phyloP scores from a whole-genome alignment of 495 filamentous ascomycete species.

The Durotheca rogersii region DNA sequence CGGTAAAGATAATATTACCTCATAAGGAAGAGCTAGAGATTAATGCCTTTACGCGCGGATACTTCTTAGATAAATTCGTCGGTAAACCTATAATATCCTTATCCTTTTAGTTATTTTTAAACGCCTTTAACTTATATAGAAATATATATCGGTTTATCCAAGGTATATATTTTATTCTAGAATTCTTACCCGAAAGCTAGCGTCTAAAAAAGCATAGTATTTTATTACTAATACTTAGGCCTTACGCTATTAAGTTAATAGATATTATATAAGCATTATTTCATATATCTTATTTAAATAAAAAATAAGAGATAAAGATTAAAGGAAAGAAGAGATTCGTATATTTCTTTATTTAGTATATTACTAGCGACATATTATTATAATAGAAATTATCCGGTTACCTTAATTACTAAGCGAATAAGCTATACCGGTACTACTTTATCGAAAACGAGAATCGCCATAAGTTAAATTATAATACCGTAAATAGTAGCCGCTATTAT shows the following conservation, averaged over 20 bases:
- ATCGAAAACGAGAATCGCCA: no score
- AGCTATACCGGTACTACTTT: no score
- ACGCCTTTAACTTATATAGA: not conserved
- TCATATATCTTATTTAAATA: not conserved
- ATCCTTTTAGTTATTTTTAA: not conserved
- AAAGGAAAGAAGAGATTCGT: not conserved
- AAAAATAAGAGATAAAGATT: not conserved
- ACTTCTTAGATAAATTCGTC: not conserved
- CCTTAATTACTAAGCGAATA: not conserved
- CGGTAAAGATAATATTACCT: not conserved
- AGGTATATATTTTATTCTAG: not conserved
- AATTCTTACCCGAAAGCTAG: not conserved
- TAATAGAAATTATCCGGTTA: not conserved
- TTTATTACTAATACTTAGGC: not conserved
- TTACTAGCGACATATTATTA: not conserved
- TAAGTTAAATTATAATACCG: no score
- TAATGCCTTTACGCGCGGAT: not conserved
- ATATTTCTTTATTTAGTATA: not conserved
- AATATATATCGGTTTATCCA: not conserved
- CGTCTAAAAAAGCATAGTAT: not conserved
- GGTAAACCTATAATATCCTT: not conserved
- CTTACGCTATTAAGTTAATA: not conserved
- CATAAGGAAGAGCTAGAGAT: not conserved
- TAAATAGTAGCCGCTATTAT: no score
- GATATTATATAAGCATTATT: not conserved